Conservation (phyloP, 225 moss, liverwort and hornwort genomes). For the Antitrichia curtipendula region DNA sequence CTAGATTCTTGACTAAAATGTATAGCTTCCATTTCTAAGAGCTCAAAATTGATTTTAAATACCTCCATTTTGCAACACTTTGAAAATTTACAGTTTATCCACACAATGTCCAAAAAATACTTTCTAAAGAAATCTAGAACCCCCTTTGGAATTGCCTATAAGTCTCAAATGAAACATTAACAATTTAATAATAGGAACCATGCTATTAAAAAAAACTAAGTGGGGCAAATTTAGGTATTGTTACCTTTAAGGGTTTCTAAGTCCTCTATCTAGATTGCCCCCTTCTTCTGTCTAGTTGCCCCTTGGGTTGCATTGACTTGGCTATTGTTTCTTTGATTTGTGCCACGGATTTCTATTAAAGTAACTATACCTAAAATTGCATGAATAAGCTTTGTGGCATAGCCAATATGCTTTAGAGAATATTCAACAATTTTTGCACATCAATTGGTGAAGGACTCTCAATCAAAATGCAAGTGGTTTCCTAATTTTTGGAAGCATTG, state of each 20-base stretch:
- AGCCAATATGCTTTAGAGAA: too few relatives aligned
- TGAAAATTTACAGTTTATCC: too few relatives aligned
- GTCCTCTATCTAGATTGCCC: too few relatives aligned
- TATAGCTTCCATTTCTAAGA: background rate
- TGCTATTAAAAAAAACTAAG: background rate
- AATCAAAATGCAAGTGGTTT: too few relatives aligned
- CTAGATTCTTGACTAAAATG: too few relatives aligned
- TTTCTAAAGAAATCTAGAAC: background rate
- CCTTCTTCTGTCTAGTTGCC: background rate
- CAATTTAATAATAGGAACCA: background rate
- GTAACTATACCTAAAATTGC: too few relatives aligned
- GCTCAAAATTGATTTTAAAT: fast-evolving
- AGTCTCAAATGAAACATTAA: background rate
- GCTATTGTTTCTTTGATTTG: background rate
- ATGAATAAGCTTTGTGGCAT: too few relatives aligned
- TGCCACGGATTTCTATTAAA: too few relatives aligned
- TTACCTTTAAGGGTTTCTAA: background rate
- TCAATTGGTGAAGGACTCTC: too few relatives aligned
- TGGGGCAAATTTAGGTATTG: background rate
- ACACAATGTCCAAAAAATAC: background rate
- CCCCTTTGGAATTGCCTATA: background rate
- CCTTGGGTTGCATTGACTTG: background rate
- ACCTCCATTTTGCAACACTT: background rate
- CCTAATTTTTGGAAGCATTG: too few relatives aligned
- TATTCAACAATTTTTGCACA: too few relatives aligned